Base-by-base conservation (phyloP, 208 protist genomes). In the Leishmania major region DNA sequence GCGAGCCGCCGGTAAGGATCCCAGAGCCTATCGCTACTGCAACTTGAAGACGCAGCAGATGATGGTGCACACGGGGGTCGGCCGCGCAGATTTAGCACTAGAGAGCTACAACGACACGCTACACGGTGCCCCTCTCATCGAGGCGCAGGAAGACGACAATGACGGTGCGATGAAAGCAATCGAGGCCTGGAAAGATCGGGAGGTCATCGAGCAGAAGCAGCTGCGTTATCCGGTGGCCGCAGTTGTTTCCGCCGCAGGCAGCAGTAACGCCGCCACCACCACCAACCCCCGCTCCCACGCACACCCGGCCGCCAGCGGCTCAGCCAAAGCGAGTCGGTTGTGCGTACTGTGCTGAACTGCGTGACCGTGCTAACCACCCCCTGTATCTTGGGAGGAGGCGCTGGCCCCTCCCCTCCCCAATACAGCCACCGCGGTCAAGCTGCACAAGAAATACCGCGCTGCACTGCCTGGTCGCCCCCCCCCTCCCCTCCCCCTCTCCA, bases 61-160 rank as follows among this genome's bases (percentile, higher is more conserved):
- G 82, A 86, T 86, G 82, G 64, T 86, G 43, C 82, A 86, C 82
- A 40, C 28, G 51, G 72, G 77, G n/a, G n/a, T 51, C 28, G n/a
- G 43, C 0, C 43, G 64, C 15, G 4, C 40, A 5, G 88, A 91
- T 47, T 28, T 83, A 3, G 72, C 66, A n/a, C 55, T 88, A 28
- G 73, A 88, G 19, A 75, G 75, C 64, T 91, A 91, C 88, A 91
- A 91, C 85, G 86, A 89, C 80, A 89, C 86, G 3, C 82, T 88
- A 47, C 17, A 81, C 10, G 70, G 85, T 10, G 79, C 85, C 22
- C 77, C 77, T 28, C 69, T 78, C 13, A 49, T 84, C 40, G 40
- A 35, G 40, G 62, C 55, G 2, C 49, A 45, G 37, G 6, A 81
- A 8, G 15, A 11, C 6, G 57, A 66, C 5, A 40, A 77, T 25